phyloP scores from a whole-genome alignment of 2,329 filamentous ascomycete genomes.

The Penicillium concentricum region DNA sequence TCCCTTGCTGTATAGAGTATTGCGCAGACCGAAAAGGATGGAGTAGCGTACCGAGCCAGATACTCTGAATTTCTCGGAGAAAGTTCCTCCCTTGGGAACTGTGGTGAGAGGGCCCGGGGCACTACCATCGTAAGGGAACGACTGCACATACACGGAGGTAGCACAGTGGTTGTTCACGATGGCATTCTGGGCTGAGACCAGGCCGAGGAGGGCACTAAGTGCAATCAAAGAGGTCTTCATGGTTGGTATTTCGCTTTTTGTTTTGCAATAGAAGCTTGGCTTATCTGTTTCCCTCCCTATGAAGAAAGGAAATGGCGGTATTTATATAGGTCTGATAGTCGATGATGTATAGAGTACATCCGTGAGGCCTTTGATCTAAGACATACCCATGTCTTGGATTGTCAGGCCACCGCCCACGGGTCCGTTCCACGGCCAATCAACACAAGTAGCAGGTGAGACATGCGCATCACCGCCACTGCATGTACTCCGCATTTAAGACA shows the following conservation, averaged over 20 bases:
- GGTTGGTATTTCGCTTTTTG: slow-evolving; percentile 7
- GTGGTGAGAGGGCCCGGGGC: slow-evolving; percentile 24
- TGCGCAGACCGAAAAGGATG: neutral
- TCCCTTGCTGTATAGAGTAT: slow-evolving; percentile 3
- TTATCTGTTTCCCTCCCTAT: slow-evolving; percentile 7
- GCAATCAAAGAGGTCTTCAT: slow-evolving; percentile 23
- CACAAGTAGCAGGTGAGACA: slow-evolving; percentile 20
- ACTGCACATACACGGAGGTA: slow-evolving; percentile 24
- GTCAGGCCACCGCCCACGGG: slow-evolving; percentile 13
- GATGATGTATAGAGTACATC: slow-evolving; percentile 10
- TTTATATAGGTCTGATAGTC: slow-evolving; percentile 17
- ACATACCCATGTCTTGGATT: slow-evolving; percentile 20
- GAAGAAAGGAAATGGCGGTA: slow-evolving; percentile 9
- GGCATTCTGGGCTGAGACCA: slow-evolving; percentile 24
- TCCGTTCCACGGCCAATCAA: slow-evolving; percentile 15
- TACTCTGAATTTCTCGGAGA: slow-evolving; percentile 23
- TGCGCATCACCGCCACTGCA: slow-evolving; percentile 19
- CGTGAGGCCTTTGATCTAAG: slow-evolving; percentile 14
- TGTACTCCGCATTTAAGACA: slow-evolving; percentile 16
- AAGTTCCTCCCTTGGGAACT: slow-evolving; percentile 17
- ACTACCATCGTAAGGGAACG: slow-evolving; percentile 26
- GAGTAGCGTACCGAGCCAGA: slow-evolving; percentile 24
- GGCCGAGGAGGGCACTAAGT: slow-evolving; percentile 19
- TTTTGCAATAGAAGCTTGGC: slow-evolving; percentile 7
- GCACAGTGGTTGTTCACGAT: slow-evolving; percentile 24